Conservation (phyloP, 306 rosid genomes). For the Trifolium dubium region DNA sequence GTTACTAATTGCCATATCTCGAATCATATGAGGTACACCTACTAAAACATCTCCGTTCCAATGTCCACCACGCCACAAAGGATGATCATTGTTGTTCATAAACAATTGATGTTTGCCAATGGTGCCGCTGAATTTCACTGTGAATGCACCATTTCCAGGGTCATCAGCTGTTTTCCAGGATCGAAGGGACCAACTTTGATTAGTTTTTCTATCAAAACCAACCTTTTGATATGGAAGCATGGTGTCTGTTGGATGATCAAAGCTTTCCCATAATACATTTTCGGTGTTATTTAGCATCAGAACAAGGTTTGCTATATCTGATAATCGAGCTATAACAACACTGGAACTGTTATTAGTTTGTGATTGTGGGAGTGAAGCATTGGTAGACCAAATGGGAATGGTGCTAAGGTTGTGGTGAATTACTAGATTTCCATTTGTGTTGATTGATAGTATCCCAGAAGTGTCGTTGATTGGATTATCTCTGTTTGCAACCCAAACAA, state of each 20-base stretch:
- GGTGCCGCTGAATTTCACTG: constrained; percentile 24
- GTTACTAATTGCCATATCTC: constrained; percentile 1
- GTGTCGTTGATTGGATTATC: background rate
- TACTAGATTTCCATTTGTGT: constrained; percentile 33
- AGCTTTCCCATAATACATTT: constrained; percentile 1
- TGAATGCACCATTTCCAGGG: constrained; percentile 38
- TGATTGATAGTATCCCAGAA: constrained; percentile 45
- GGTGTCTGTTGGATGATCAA: constrained; percentile 4
- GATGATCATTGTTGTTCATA: constrained; percentile 26
- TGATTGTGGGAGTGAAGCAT: constrained; percentile 20
- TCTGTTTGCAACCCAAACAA: constrained; percentile 54
- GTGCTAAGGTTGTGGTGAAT: constrained; percentile 26
- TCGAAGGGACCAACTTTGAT: constrained; percentile 34
- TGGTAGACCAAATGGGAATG: constrained; percentile 41
- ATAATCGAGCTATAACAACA: constrained; percentile 30
- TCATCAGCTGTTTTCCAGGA: constrained; percentile 43
- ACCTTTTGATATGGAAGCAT: constrained; percentile 11
- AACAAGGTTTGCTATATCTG: constrained; percentile 41
- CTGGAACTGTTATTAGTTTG: background rate
- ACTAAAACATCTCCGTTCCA: constrained; percentile 15
- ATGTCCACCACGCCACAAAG: constrained; percentile 39
- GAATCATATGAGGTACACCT: constrained; percentile 44
- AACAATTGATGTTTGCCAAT: constrained; percentile 53
- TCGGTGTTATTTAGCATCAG: background rate
- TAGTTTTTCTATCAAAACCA: constrained; percentile 35